Evolutionary conservation across 2,329 filamentous ascomycete species (phyloP).

Genomic region (Colletotrichum gigasporum): DNA sequence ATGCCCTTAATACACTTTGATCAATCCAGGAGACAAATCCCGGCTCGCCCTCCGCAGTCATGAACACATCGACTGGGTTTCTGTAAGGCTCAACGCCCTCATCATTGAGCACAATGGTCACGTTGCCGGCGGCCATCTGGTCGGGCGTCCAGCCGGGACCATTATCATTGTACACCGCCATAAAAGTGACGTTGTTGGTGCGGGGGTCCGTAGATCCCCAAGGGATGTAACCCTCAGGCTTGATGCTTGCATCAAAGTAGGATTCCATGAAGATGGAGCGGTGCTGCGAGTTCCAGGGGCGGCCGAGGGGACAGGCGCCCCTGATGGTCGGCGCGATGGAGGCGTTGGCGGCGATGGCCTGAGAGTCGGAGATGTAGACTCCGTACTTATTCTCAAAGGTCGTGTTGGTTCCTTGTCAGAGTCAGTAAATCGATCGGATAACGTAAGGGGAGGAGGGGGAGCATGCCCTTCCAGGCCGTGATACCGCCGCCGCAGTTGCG

Average conservation of each 20-base stretch:
- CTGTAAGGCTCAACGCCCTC: conserved; percentile 39
- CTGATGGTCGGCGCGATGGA: conserved; percentile 45
- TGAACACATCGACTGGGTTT: conserved; percentile 26
- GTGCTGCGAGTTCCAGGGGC: conserved; percentile 70
- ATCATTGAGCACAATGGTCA: conserved; percentile 57
- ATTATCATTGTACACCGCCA: conserved; percentile 63
- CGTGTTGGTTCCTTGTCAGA: conserved; percentile 58
- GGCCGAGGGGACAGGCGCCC: conserved; percentile 64
- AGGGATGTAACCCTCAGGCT: conserved; percentile 62
- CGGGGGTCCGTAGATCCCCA: conserved; percentile 54
- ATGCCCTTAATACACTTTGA: conserved; percentile 25
- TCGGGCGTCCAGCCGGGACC: conserved; percentile 65
- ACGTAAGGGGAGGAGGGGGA: neutral
- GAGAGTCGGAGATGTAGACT: conserved; percentile 68
- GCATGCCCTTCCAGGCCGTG: conserved; percentile 72
- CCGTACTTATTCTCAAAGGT: conserved; percentile 74
- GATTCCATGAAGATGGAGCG: conserved; percentile 65
- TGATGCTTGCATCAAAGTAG: conserved; percentile 64
- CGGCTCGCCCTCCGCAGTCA: conserved; percentile 10
- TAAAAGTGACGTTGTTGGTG: conserved; percentile 57
- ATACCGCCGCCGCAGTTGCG: conserved; percentile 73
- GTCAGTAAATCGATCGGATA: neutral
- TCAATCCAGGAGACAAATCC: conserved; percentile 31
- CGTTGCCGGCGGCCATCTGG: conserved; percentile 46
- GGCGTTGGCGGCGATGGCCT: conserved; percentile 63